Percentiles rank a stretch among this genome's conserved stretches.
Conservation (phyloP, 2,329 filamentous ascomycete species). For the Thelonectria olida region DNA sequence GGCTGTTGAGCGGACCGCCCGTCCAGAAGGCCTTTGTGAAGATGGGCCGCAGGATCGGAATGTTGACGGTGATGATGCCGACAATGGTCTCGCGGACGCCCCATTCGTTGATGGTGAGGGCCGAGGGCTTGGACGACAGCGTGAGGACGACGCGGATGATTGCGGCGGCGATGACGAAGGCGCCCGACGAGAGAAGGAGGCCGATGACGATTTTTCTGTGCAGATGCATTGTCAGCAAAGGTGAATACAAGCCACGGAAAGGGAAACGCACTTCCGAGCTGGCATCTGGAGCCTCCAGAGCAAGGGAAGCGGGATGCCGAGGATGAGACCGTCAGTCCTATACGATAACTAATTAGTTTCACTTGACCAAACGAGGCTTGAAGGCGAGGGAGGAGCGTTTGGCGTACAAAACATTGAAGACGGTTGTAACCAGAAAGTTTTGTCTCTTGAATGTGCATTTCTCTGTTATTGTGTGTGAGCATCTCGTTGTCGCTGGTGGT, state of each 20-base stretch:
- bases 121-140: conserved; percentile 32
- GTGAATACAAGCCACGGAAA: rapidly evolving
- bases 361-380: too few species aligned
- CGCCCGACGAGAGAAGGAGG: conserved; percentile 37
- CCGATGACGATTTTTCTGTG: conserved; percentile 37
- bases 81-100: conserved; percentile 46
- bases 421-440: conserved; percentile 31
- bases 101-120: conserved; percentile 38
- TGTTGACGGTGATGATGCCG: conserved; percentile 50
- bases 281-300: conserved; percentile 36
- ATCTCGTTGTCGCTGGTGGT: not conserved
- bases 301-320: conserved; percentile 31
- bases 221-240: not conserved
- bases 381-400: rapidly evolving
- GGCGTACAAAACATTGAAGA: conserved; percentile 36
- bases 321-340: conserved; percentile 30
- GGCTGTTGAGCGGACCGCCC: not conserved
- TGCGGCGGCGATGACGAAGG: conserved; percentile 40
- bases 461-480: not conserved
- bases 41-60: conserved; percentile 24
- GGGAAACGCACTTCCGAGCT: conserved; percentile 23
- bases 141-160: conserved; percentile 35
- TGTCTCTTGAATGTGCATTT: conserved; percentile 29
- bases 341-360: not conserved
- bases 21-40: conserved; percentile 30